Evolutionary conservation across 2,329 filamentous ascomycete species (phyloP).

Genomic region (Fusarium miscanthi): DNA sequence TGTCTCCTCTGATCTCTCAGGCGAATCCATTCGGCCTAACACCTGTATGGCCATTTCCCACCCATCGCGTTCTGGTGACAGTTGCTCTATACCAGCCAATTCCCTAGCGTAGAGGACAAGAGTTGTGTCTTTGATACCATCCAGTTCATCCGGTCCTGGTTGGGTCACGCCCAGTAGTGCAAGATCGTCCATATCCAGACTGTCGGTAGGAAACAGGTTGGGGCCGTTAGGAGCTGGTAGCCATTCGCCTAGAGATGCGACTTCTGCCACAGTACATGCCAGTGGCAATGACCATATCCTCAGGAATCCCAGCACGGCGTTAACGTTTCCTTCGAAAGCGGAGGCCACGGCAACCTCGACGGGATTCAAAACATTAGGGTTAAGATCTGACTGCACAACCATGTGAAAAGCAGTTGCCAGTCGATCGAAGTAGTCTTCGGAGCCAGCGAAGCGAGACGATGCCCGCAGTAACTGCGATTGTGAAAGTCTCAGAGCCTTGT

Average conservation of each 20-base stretch:
- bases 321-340: constrained; percentile 83
- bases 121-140: constrained; percentile 81
- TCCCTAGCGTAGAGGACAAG: constrained; percentile 80
- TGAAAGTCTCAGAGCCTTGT: constrained; percentile 55
- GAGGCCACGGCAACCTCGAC: constrained; percentile 86
- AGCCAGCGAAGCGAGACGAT: constrained; percentile 59
- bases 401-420: constrained; percentile 78
- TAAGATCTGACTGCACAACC: constrained; percentile 75
- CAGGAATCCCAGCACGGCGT: constrained; percentile 79
- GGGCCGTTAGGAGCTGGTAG: constrained; percentile 61
- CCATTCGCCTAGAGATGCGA: constrained; percentile 88
- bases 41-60: constrained; percentile 92
- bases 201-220: constrained; percentile 67
- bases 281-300: constrained; percentile 84
- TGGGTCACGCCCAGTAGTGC: constrained; percentile 79
- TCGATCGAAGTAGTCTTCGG: constrained; percentile 78
- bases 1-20: constrained; percentile 75
- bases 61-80: constrained; percentile 69
- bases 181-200: constrained; percentile 84
- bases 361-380: constrained; percentile 78
- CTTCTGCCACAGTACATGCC: constrained; percentile 81
- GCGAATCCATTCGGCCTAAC: constrained; percentile 82
- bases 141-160: constrained; percentile 67
- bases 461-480: constrained; percentile 54
- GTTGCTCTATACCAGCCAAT: constrained; percentile 66